Base-by-base conservation (phyloP, 2,329 filamentous ascomycete genomes). In the Cytospora schulzeri region DNA sequence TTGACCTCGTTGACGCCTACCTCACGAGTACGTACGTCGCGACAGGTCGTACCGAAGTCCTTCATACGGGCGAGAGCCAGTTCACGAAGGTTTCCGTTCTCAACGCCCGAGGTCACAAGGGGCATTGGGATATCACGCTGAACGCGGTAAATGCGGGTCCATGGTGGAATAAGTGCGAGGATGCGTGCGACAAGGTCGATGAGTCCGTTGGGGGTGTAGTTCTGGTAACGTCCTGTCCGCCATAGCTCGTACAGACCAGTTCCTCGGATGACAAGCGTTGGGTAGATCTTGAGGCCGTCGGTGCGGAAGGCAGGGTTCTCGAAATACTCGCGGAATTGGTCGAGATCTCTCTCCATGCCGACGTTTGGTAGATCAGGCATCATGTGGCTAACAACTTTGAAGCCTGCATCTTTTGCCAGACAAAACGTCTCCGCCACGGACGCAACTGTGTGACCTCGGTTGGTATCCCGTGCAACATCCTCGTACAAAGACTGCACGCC, bases 111-210 rank as follows among this genome's bases (percentile, higher is more conserved):
- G 0, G 95, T 98, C n/a, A 99, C 96, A 28, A 99, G 84, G 0
- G 95, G 95, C 95, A 99, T 99, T n/a, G 95, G 95, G 65, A 99
- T 99, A 78, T 99, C 95, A 75, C 95, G 88, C 80, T 99, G 95
- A 0, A 99, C 95, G 66, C 95, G 92, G 80, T 99, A 99, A 73
- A 99, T 99, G 68, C 95, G 88, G 0, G 96, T 99, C 95, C 95
- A 99, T 1, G 95, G 95, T 1, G 95, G 95, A 0, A 99, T 90
- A 2, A 99, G 83, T 0, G 95, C 95, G 67, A 99, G 81, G 60
- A 99, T 99, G n/a, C 95, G 88, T 4, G 95, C 96, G 0, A 99
- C 93, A 19, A 99, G 87, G 75, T 99, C 95, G 67, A 99, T 92
- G 38, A 99, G 85, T 0, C 92, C 94, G 76, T 99, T 99, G 4